Conservation (phyloP, 257 asterid genomes). For the Nicotiana otophora region DNA sequence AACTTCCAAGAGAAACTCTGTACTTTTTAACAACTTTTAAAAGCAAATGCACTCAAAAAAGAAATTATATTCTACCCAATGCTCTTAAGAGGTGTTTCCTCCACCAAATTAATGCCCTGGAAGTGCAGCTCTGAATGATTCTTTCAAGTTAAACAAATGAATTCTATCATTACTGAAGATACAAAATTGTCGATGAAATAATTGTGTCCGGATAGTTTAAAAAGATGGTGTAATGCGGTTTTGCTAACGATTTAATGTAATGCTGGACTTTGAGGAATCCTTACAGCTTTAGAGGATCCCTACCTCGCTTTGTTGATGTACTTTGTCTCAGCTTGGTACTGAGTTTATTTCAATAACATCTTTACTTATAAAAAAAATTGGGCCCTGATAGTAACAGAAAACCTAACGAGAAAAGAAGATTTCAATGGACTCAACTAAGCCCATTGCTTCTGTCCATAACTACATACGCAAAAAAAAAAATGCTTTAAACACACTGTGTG, state of each 20-base stretch:
- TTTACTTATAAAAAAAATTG: background rate
- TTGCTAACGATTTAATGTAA: too few species aligned
- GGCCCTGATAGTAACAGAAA: conserved; percentile 1
- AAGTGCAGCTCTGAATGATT: background rate
- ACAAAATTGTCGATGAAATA: background rate
- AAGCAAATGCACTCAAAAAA: background rate
- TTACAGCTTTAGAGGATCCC: too few species aligned
- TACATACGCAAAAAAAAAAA: background rate
- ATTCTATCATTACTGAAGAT: background rate
- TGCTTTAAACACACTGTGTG: background rate
- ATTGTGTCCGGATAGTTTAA: too few species aligned
- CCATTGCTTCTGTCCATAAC: background rate
- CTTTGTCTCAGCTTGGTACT: too few species aligned
- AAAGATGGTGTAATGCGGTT: too few species aligned
- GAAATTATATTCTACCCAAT: background rate
- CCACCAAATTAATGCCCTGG: background rate
- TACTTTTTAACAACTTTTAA: background rate
- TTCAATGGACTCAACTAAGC: background rate
- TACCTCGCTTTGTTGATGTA: too few species aligned
- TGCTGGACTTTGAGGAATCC: too few species aligned
- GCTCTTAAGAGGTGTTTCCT: background rate
- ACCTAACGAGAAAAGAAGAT: background rate
- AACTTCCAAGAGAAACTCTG: background rate
- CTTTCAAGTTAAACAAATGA: background rate
- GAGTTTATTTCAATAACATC: too few species aligned